Base-by-base conservation (phyloP, 2,329 filamentous ascomycete species). In the Aspergillus piperis region DNA sequence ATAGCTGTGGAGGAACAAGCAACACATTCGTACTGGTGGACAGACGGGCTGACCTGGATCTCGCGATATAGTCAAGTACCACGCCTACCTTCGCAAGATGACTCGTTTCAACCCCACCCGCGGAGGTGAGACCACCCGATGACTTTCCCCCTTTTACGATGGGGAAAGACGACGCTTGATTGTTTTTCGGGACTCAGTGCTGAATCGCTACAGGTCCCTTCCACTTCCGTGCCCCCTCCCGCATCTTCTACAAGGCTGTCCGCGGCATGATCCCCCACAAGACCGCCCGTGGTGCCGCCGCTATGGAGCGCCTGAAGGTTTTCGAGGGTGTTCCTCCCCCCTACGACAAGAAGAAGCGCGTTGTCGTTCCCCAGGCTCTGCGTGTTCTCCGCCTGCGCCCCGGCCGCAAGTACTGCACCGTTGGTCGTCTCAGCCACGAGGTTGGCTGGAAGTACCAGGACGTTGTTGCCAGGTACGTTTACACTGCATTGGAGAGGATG, bases 401-500 rank as follows among this genome's bases (percentile, higher is more conserved):
- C 77, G 95, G 95, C 79, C 92, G 95, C 86, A 99, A 99, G 89
- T 99, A 96, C 91, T 99, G 95, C 91, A 96, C 93, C 70, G 94
- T 99, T 73, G 95, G 95, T 75, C 89, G 95, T 84, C 86, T 99
- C 79, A 95, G 91, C 83, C 93, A 97, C 84, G 95, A 99, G 86
- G 95, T 98, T 78, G 95, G 95, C 85, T 99, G 95, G 95, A 99
- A 99, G 86, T 98, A 99, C 90, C 91, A 97, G 88, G 94, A 97
- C 80, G 93, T 99, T 78, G 95, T 99, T 84, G 90, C 89, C 77
- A 92, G 91, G 93, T 98, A 85, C 77, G 92, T 90, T 55, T 60
- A 56, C 15, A 7, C 30, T 19, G 21, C 55, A 25, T 27, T 59
- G 61, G 66, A 57, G 13, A 19, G 47, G 17, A 39, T 19, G 5